Base-by-base conservation (phyloP, 2,329 filamentous ascomycete species). In the Calonectria pauciramosa region DNA sequence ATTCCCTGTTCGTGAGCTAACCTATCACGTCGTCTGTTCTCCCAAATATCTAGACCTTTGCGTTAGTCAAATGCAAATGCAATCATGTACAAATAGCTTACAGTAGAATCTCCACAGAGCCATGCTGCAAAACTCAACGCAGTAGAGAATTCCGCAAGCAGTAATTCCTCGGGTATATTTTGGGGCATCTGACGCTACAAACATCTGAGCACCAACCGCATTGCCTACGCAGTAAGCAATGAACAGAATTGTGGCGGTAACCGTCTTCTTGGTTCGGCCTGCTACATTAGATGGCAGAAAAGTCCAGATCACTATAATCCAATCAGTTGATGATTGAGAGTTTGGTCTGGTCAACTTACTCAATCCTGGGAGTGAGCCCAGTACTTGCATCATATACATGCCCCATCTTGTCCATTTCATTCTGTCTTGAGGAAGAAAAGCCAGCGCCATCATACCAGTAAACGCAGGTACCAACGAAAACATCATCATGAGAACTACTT, bases 251-350 rank as follows among this genome's bases (percentile, higher is more conserved):
- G 79, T 79, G 1, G 77, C 83, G 23, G 36, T 82, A 0, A 80
- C 77, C 0, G 78, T 80, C 59, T 79, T 80, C 84, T 79, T 89
- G 84, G 69, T 89, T 81, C 18, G 76, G 0, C 82, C 84, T 0
- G 86, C 87, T 1, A 86, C 86, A 13, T 84, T 84, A 2, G 87
- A 84, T 2, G 82, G 82, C 6, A 76, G n/a, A 72, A 84, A 82
- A 3, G 82, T 83, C 82, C 82, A 84, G 65, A 83, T 82, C 79
- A 84, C 78, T 81, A 30, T 14, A 2, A 18, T 5, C 6, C 3
- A 4, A 38, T 75, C 23, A 78, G 68, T 32, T 23, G 14, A 56
- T 36, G 8, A 11, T 9, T 32, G 38, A 32, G 5, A 38, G 32
- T 23, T 26, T 2, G 14, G 20, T 20, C 2, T 4, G 14, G n/a